Percentiles rank a stretch among this genome's conserved stretches.
Conservation (phyloP, 352 stramenopile species). For the Globisporangium nodosum region DNA sequence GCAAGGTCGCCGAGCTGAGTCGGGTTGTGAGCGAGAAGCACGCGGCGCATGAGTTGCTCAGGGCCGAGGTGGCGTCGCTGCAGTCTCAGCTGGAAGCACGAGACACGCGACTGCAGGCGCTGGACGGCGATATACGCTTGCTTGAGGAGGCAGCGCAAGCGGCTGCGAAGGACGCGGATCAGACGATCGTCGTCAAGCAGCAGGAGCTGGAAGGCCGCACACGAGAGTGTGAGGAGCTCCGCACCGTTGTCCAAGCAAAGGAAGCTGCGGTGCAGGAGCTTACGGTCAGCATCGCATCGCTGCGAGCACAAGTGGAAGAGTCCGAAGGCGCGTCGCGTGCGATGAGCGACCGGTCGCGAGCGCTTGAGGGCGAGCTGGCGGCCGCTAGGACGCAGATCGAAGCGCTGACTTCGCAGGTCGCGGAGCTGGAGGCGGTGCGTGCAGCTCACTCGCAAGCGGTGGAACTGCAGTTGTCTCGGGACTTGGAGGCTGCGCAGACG, state of each 20-base stretch:
- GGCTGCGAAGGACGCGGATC: neutral
- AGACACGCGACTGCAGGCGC: neutral
- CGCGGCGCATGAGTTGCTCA: neutral
- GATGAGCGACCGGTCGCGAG: neutral
- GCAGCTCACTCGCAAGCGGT: conserved; percentile 15
- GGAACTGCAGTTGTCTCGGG: conserved; percentile 7
- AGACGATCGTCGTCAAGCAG: neutral
- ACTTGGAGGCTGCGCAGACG: conserved; percentile 17
- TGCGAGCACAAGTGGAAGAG: neutral
- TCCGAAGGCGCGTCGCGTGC: neutral
- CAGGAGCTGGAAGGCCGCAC: neutral
- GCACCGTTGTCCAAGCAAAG: neutral
- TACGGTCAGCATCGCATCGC: neutral
- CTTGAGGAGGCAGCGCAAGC: neutral
- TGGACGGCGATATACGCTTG: neutral
- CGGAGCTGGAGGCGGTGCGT: conserved; percentile 12
- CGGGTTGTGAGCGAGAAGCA: neutral
- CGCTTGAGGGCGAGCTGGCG: neutral
- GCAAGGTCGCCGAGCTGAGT: conserved; percentile 1
- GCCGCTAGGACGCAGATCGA: neutral
- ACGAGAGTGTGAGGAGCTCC: neutral
- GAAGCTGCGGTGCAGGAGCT: neutral
- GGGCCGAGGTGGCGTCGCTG: neutral
- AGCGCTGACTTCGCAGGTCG: neutral
- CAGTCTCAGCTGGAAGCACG: neutral